A percentile compares a stretch with the other conserved stretches of the same genome.
phyloP scores from a whole-genome alignment of 371 early-diverging fungal genomes.

The Rhizopus delemar region DNA sequence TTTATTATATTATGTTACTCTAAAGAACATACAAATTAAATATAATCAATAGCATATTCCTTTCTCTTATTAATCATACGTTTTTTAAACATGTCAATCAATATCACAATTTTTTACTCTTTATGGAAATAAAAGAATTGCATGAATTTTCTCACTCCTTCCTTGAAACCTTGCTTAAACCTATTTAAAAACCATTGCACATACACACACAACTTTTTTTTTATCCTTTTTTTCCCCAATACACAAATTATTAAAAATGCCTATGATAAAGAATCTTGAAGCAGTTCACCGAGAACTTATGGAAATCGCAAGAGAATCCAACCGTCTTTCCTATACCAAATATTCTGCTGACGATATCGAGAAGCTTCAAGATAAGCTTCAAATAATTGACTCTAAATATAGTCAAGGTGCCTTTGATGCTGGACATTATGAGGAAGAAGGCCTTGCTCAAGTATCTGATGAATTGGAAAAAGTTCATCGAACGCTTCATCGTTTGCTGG shows the following conservation, averaged over 20 bases:
- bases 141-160: too few species aligned
- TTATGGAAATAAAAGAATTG: too few species aligned
- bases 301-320: constrained; percentile 42
- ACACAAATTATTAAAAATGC: constrained; percentile 16
- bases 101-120: too few species aligned
- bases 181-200: too few species aligned
- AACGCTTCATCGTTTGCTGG: constrained; percentile 32
- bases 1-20: too few species aligned
- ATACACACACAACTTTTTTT: not conserved
- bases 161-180: too few species aligned
- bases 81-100: too few species aligned
- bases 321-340: constrained; percentile 28
- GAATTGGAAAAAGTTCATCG: constrained; percentile 39
- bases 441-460: constrained; percentile 41
- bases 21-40: too few species aligned
- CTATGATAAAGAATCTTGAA: constrained; percentile 35
- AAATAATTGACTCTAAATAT: constrained; percentile 25
- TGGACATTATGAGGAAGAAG: constrained; percentile 43
- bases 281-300: constrained; percentile 42
- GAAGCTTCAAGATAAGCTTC: constrained; percentile 35
- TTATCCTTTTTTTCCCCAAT: not conserved
- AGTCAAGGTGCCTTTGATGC: constrained; percentile 23
- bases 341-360: constrained; percentile 38
- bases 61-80: too few species aligned
- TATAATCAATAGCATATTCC: too few species aligned